Evolutionary conservation across 305 asterid genomes (phyloP), one percentile per base, ranked within the genome.

Genomic region (Solanum chacoense): DNA sequence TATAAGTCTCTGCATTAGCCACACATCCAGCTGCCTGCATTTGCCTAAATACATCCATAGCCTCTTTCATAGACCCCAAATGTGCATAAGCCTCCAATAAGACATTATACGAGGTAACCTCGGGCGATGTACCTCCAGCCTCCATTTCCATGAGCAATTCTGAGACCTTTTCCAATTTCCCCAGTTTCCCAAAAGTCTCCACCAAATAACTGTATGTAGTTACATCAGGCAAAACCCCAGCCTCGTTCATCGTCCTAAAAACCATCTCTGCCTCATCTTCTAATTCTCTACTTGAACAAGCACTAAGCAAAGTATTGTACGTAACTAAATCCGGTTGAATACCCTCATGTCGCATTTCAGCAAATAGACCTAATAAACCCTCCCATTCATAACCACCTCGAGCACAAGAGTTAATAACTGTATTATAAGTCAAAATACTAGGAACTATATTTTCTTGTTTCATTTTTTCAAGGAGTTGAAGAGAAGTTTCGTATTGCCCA

Each of bases 211-310:
- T 94, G 85, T 95, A 95, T 1, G 98, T 96, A 9, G 93, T 95
- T 37, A 96, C 93, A 91, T 97, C 99, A 2, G 99, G 99, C 69
- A 95, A 89, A 89, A 96, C 95, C 81, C 99, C 99, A 8, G 97
- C 94, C 92, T 97, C 99, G 22, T 94, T 97, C 99, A 97, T 97
- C 7, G 99, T 97, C 93, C 96, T 94, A 90, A 97, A 97, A 91
- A 97, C 97, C 99, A 96, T 96, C 89, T 94, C 98, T 3, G 98
- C 99, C 93, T 97, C 99, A 84, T 97, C 99, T 86, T 98, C 97
- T 73, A 96, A 92, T 74, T 93, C 95, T 89, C 98, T 92, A 90
- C 84, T 92, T 3, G 98, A 91, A 88, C 99, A 97, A 18, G 99
- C 98, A 89, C 98, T 92, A 91, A 97, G 90, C 92, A 97, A 85